A percentile compares a stretch with the other conserved stretches of the same genome.
Conservation (phyloP, 129 eudicot genomes). For the Tagetes erecta region DNA sequence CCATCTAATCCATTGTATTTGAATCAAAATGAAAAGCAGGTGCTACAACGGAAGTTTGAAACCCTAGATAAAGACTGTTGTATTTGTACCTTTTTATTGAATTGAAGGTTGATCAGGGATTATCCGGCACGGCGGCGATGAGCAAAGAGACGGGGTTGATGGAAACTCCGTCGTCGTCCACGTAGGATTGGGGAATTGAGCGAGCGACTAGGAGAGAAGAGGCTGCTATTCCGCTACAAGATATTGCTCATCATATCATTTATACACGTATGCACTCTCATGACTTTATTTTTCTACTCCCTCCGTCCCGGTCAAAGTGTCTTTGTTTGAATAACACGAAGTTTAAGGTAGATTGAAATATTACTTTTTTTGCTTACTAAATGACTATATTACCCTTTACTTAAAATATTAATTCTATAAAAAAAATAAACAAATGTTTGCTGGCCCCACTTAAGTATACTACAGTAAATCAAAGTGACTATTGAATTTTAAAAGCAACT, state of each 20-base stretch:
- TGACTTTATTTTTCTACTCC: too few species aligned
- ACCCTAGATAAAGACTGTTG: constrained; percentile 21
- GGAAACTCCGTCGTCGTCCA: constrained; percentile 8
- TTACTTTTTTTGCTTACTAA: too few species aligned
- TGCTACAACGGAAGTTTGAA: not conserved
- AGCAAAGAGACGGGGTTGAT: constrained; percentile 7
- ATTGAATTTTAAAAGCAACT: too few species aligned
- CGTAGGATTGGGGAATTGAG: constrained; percentile 13
- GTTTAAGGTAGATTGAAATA: too few species aligned
- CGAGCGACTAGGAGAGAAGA: constrained; percentile 21
- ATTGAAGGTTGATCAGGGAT: not conserved
- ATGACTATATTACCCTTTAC: too few species aligned
- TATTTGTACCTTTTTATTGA: constrained; percentile 29
- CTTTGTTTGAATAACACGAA: too few species aligned
- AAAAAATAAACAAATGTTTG: too few species aligned
- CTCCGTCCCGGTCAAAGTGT: too few species aligned
- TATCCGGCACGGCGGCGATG: constrained; percentile 29
- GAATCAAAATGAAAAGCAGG: not conserved
- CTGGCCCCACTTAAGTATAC: too few species aligned
- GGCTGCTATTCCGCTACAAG: constrained; percentile 1
- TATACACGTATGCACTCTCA: too few species aligned
- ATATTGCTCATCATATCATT: constrained; percentile 7
- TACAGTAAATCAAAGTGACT: too few species aligned
- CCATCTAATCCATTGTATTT: not conserved
- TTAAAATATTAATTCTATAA: too few species aligned